A percentile compares a stretch with the other conserved stretches of the same genome.
Conservation (phyloP, 1,139 yeast genomes). For the Yamadazyma triangularis region DNA sequence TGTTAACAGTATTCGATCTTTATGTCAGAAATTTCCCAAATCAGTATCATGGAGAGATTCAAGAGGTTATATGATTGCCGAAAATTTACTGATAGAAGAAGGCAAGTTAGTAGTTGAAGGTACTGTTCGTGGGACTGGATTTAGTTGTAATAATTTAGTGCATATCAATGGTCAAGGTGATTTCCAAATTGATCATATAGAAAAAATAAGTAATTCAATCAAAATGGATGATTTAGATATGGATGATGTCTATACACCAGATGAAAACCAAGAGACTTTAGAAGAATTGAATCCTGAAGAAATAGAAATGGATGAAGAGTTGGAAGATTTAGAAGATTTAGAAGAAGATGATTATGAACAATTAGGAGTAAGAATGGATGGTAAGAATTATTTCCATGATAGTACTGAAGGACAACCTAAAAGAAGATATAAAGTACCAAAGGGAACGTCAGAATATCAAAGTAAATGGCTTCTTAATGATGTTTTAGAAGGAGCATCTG, state of each 20-base stretch:
- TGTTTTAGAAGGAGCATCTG: slow-evolving; percentile 44
- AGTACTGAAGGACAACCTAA: slow-evolving; percentile 20
- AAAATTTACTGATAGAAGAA: slow-evolving; percentile 35
- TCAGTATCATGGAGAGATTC: slow-evolving; percentile 88
- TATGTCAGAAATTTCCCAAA: slow-evolving; percentile 86
- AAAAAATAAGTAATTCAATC: slow-evolving; percentile 28
- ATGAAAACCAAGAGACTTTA: slow-evolving; percentile 57
- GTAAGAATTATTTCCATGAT: slow-evolving; percentile 55
- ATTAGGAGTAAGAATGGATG: slow-evolving; percentile 68
- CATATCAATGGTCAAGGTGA: slow-evolving; percentile 92
- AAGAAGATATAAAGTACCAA: slow-evolving; percentile 55
- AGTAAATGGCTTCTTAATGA: slow-evolving; percentile 83
- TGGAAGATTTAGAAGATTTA: slow-evolving; percentile 37
- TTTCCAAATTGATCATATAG: slow-evolving; percentile 69
- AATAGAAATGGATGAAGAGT: slow-evolving; percentile 48
- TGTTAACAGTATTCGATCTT: slow-evolving; percentile 60
- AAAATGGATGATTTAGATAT: slow-evolving; percentile 21
- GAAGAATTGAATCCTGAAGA: slow-evolving; percentile 66
- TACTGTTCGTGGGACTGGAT: slow-evolving; percentile 79
- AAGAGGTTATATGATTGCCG: slow-evolving; percentile 84
- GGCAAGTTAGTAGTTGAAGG: slow-evolving; percentile 65
- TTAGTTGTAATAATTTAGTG: slow-evolving; percentile 69
- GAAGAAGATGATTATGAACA: slow-evolving; percentile 30
- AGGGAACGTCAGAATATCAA: slow-evolving; percentile 91
- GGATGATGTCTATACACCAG: slow-evolving; percentile 36